Evolutionary conservation across 2,329 filamentous ascomycete species (phyloP).

Genomic region (Fusarium proliferatum): DNA sequence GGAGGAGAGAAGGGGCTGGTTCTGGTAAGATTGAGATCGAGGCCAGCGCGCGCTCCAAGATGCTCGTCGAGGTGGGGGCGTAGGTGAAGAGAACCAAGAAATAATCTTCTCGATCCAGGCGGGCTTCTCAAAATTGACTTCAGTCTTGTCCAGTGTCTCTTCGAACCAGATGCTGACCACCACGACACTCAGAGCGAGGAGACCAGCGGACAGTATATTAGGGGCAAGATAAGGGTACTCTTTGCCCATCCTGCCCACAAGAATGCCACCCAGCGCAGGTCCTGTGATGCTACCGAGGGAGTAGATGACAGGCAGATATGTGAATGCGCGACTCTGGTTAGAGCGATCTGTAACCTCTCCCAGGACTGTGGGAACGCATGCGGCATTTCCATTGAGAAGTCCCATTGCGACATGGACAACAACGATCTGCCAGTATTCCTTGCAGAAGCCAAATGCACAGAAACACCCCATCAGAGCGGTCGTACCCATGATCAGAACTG

Average conservation of each 20-base stretch:
- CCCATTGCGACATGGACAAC: slow-evolving; percentile 92
- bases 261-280: slow-evolving; percentile 86
- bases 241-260: slow-evolving; percentile 72
- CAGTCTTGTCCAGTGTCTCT: slow-evolving; percentile 70
- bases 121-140: slow-evolving; percentile 47
- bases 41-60: slow-evolving; percentile 57
- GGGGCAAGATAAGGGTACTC: slow-evolving; percentile 86
- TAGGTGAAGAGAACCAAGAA: slow-evolving; percentile 42
- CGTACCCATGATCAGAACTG: slow-evolving; percentile 81
- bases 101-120: slow-evolving; percentile 49
- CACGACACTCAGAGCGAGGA: slow-evolving; percentile 78
- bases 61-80: slow-evolving; percentile 39
- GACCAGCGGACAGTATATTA: slow-evolving; percentile 79
- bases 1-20: slow-evolving; percentile 47
- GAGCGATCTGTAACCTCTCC: slow-evolving; percentile 95
- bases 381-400: slow-evolving; percentile 92
- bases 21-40: slow-evolving; percentile 35
- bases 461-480: slow-evolving; percentile 86
- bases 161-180: slow-evolving; percentile 84
- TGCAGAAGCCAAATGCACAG: slow-evolving; percentile 86
- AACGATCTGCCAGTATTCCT: slow-evolving; percentile 83
- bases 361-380: slow-evolving; percentile 90
- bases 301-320: slow-evolving; percentile 95
- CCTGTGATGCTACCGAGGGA: slow-evolving; percentile 93
- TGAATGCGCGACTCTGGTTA: slow-evolving; percentile 94